Evolutionary conservation across 2,329 filamentous ascomycete genomes (phyloP).

Genomic region (Aspergillus pseudoterreus): DNA sequence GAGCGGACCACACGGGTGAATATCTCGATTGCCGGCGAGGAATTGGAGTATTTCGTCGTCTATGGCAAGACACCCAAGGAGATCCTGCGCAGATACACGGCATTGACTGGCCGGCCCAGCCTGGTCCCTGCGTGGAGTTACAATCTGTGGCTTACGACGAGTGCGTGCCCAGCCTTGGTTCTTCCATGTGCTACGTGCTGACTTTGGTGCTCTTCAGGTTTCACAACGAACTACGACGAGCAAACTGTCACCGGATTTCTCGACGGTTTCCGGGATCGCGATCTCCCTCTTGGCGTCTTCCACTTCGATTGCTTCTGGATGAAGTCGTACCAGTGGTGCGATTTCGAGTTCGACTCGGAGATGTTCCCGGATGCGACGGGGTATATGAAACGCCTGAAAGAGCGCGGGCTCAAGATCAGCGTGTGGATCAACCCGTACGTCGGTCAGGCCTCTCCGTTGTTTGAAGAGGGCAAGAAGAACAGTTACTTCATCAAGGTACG

Average conservation of each 20-base stretch:
- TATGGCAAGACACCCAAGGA: slow-evolving; percentile 70
- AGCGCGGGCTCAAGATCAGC: slow-evolving; percentile 62
- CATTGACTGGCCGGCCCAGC: slow-evolving; percentile 63
- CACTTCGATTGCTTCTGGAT: slow-evolving; percentile 79
- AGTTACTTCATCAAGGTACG: slow-evolving; percentile 61
- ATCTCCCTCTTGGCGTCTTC: slow-evolving; percentile 67
- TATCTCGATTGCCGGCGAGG: slow-evolving; percentile 64
- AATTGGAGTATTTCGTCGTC: slow-evolving; percentile 71
- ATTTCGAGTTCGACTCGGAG: slow-evolving; percentile 66
- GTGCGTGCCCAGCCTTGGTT: slow-evolving; percentile 9
- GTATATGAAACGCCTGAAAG: slow-evolving; percentile 63
- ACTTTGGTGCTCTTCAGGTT: slow-evolving; percentile 41
- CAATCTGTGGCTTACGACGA: slow-evolving; percentile 71
- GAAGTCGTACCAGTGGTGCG: slow-evolving; percentile 70
- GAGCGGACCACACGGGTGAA: slow-evolving; percentile 70
- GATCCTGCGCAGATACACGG: slow-evolving; percentile 63
- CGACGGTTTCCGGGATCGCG: slow-evolving; percentile 63
- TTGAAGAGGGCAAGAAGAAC: slow-evolving; percentile 58
- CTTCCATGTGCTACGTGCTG: neutral
- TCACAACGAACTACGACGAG: slow-evolving; percentile 71
- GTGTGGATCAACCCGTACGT: slow-evolving; percentile 77
- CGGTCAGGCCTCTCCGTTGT: slow-evolving; percentile 64
- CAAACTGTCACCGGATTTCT: slow-evolving; percentile 63
- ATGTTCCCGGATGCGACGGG: slow-evolving; percentile 66
- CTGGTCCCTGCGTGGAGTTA: slow-evolving; percentile 71